phyloP scores from a whole-genome alignment of 148 eudicot species.

The Silene uniflora region DNA sequence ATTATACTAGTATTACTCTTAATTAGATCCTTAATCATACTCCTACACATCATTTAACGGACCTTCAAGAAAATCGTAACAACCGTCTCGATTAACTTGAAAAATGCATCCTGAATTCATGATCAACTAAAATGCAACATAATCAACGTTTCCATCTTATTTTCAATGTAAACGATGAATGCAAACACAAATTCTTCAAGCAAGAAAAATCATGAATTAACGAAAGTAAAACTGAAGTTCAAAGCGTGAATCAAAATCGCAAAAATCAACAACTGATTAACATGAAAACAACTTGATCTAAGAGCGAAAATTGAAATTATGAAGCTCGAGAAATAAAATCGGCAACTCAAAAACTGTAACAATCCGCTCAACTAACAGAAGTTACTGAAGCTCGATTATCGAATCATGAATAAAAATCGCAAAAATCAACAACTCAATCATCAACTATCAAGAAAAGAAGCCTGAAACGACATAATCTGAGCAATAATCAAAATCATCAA shows the following conservation, averaged over 20 bases:
- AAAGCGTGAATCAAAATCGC: background rate
- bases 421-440: too few species aligned
- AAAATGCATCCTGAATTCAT: too few species aligned
- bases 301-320: too few species aligned
- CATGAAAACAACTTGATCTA: background rate
- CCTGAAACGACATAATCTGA: background rate
- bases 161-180: background rate
- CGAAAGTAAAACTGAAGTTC: background rate
- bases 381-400: background rate
- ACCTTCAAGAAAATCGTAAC: too few species aligned
- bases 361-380: background rate
- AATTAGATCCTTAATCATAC: too few species aligned
- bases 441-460: background rate
- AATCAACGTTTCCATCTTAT: too few species aligned
- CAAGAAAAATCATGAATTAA: background rate
- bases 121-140: too few species aligned
- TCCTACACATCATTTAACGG: too few species aligned
- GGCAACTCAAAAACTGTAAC: background rate
- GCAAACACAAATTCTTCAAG: background rate
- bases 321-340: background rate
- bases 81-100: too few species aligned
- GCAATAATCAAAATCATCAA: background rate
- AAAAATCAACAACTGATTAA: background rate
- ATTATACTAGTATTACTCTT: too few species aligned
- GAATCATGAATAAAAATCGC: too few species aligned